Evolutionary conservation across 352 stramenopile genomes (phyloP), one percentile per base, ranked within the genome.

Genomic region (Phytophthora uliginosa): DNA sequence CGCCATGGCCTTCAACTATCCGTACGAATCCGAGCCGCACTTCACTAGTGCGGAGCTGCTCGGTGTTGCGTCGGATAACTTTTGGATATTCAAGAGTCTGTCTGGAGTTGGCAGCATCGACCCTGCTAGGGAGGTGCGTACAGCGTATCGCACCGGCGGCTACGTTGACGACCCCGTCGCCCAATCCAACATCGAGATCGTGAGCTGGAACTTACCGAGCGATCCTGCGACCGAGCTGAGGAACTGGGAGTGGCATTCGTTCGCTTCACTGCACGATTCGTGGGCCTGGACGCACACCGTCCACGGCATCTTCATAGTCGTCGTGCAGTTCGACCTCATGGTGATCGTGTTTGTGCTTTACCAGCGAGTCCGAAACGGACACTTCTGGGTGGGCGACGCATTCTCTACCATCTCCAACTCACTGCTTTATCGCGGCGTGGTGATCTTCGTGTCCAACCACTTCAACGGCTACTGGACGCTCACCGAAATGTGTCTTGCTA

Each of bases 251-350:
- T 85, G 76, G 76, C 33, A 68, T 18, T 42, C 55, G 2, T 3
- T 66, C 10, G 75, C 66, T 42, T 52, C 60, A 1, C 40, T 86
- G 1, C 76, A 62, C 8, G 78, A 89, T 48, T 80, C 75, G 10
- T 89, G 82, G 82, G 73, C 77, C 2, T 89, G 79, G 82, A 75
- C 74, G 7, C 82, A 88, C 33, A 53, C 24, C 2, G 66, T 87
- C 13, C 79, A 89, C 38, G 31, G 77, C 1, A 63, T 76, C 31
- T 84, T 89, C 20, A 77, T 64, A 0, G 13, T 78, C 9, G 67
- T 82, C 13, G 69, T 71, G 22, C 31, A 82, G 2, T 80, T 83
- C 48, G 73, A 74, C 12, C 40, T 89, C 0, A 20, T 69, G 2
- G 52, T 86, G 7, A 58, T 86, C 31, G 64, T 82, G 17, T 57